Base-by-base conservation (phyloP, 78 protist genomes). In the Anaeramoeba flamelloides region DNA sequence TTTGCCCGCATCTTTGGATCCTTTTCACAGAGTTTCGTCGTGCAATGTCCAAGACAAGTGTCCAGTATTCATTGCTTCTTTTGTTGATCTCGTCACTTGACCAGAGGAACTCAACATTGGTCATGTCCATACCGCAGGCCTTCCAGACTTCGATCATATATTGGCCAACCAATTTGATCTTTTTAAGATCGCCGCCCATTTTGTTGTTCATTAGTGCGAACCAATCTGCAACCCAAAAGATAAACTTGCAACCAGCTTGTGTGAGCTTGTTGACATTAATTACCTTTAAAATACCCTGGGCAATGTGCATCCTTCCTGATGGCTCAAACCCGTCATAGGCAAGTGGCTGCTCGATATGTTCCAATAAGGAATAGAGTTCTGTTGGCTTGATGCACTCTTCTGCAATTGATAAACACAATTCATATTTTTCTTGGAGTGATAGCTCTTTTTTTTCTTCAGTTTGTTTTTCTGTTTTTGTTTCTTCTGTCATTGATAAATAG, bases 161-260 rank as follows among this genome's bases (percentile, higher is more conserved):
- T 86, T 92, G 75, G 39, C 98, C 98, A 22, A 91, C 93, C 30
- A 33, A 87, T 81, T 89, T 69, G 79, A 95, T 95, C 69, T 89
- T 91, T 32, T 82, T 79, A 38, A 94, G 87, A 37, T 94, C 92
- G 40, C 97, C 99, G 39, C 96, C 97, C 95, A 94, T 90, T 88
- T 96, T 96, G 89, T 96, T 89, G 86, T 96, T 96, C 88, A 96
- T 87, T 84, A 94, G 86, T 37, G 98, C 99, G 77, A 96, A 96
- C 97, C 97, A 94, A 86, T 96, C 99, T 30, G 99, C 98, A 26
- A 96, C 95, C 96, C 95, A 94, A 83, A 94, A 94, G 39, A 91
- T 74, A 82, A 94, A 92, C 1, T 86, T 88, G 38, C 91, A 86
- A 32, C 99, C 99, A 4, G 89, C 77, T 36, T 40, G 2, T 32